Evolutionary conservation across 2,329 filamentous ascomycete species (phyloP).

Genomic region (Kalaharituber pfeilii): DNA sequence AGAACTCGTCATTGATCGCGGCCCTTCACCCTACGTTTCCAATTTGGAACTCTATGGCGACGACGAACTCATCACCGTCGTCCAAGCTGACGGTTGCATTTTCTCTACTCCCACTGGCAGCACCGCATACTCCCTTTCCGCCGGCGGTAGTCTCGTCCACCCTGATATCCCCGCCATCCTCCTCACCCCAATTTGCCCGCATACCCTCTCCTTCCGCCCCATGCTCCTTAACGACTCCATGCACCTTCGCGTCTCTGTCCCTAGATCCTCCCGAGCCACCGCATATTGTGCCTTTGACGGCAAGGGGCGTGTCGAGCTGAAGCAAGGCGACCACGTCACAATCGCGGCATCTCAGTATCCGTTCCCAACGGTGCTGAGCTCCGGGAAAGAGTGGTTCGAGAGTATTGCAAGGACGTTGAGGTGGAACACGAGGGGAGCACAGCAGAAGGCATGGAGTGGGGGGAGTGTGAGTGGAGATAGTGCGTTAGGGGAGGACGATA

Average conservation of each 20-base stretch:
- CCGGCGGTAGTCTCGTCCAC: constrained; percentile 86
- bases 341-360: constrained; percentile 93
- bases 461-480: constrained; percentile 36
- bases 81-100: constrained; percentile 94
- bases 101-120: constrained; percentile 87
- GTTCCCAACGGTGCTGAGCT: constrained; percentile 86
- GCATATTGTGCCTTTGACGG: constrained; percentile 97
- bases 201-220: constrained; percentile 88
- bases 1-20: constrained; percentile 93
- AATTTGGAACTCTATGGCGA: constrained; percentile 94
- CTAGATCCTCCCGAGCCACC: constrained; percentile 67
- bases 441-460: constrained; percentile 66
- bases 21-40: constrained; percentile 89
- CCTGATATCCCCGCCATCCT: constrained; percentile 94
- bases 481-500: constrained; percentile 25
- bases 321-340: constrained; percentile 86
- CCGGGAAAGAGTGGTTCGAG: constrained; percentile 88
- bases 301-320: constrained; percentile 84
- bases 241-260: constrained; percentile 75
- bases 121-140: constrained; percentile 90
- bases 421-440: constrained; percentile 87
- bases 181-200: constrained; percentile 90
- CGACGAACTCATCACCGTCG: constrained; percentile 81
- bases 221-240: constrained; percentile 96
- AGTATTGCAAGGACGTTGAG: constrained; percentile 78